Percentiles rank a stretch among this genome's conserved stretches.
Evolutionary conservation across 2,329 filamentous ascomycete genomes (phyloP).

Genomic region (Cladosporium sp.): DNA sequence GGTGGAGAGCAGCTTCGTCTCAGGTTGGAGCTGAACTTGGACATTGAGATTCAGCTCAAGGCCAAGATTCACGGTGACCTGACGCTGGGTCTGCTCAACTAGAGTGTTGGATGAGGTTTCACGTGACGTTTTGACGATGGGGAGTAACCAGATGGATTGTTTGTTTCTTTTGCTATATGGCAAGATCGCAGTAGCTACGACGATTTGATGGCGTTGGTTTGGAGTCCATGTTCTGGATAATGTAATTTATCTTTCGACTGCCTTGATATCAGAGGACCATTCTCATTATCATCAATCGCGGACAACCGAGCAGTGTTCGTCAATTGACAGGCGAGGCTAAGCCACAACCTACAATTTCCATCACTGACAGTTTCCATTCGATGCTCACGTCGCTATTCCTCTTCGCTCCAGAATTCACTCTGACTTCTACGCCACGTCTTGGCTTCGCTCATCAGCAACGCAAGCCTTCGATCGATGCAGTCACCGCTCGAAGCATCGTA

Average conservation of each 20-base stretch:
- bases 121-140: constrained; percentile 10
- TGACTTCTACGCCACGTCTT: not conserved
- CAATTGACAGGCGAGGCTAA: not conserved
- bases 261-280: not conserved
- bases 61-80: constrained; percentile 66
- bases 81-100: constrained; percentile 55
- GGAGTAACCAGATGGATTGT: not conserved
- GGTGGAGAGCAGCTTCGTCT: constrained; percentile 56
- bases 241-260: constrained; percentile 12
- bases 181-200: constrained; percentile 7
- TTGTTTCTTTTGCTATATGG: constrained; percentile 2
- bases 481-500: not conserved
- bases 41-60: constrained; percentile 64
- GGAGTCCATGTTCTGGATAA: constrained; percentile 13
- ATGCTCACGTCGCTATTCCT: not conserved
- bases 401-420: no score
- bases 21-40: constrained; percentile 60
- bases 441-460: not conserved
- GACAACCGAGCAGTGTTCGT: not conserved
- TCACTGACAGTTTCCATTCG: not conserved
- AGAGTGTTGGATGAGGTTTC: constrained; percentile 19
- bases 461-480: not conserved
- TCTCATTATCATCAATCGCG: not conserved
- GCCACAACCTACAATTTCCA: not conserved
- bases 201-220: constrained; percentile 14